Conservation (phyloP, 2,329 filamentous ascomycete species). For the Cryphonectria radicalis region DNA sequence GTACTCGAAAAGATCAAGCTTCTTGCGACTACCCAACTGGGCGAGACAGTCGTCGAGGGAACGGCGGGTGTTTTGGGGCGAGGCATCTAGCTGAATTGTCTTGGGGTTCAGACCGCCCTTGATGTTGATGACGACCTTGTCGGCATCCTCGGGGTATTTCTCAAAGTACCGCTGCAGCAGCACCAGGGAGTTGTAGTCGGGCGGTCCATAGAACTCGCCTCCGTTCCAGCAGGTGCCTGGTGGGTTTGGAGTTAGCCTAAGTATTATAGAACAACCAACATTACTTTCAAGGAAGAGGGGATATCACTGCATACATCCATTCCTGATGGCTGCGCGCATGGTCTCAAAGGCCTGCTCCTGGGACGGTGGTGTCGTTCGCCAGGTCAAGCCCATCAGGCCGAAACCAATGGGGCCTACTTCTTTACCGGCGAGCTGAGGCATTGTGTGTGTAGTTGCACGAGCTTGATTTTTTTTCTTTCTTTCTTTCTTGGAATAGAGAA, state of each 20-base stretch:
- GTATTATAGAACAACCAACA: too few species aligned
- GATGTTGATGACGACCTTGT: slow-evolving; percentile 62
- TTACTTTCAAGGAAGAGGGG: neutral
- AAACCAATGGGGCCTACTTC: slow-evolving; percentile 36
- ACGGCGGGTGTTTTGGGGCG: slow-evolving; percentile 55
- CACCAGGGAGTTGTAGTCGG: slow-evolving; percentile 58
- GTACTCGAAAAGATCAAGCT: slow-evolving; percentile 63
- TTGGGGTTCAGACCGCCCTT: slow-evolving; percentile 47
- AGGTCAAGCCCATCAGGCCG: slow-evolving; percentile 45
- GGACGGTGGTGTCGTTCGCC: slow-evolving; percentile 44
- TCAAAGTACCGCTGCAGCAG: slow-evolving; percentile 65
- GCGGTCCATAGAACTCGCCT: slow-evolving; percentile 67
- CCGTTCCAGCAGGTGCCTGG: slow-evolving; percentile 45
- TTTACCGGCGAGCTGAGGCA: slow-evolving; percentile 35
- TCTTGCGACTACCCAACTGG: slow-evolving; percentile 55
- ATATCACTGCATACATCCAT: slow-evolving; percentile 35
- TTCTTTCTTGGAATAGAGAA: too few species aligned
- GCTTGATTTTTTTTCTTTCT: neutral
- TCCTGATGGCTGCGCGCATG: slow-evolving; percentile 55
- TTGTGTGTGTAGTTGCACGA: slow-evolving; percentile 25
- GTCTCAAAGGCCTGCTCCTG: slow-evolving; percentile 56
- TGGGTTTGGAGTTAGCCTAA: neutral
- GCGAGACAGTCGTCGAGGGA: slow-evolving; percentile 61
- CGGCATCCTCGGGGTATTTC: slow-evolving; percentile 64
- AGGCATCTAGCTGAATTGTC: slow-evolving; percentile 50